These are phyloP conservation scores for Antarctomyces pellizariae DNA, from an alignment of 495 filamentous ascomycete genomes.

Conservation along the genomic window DNA sequence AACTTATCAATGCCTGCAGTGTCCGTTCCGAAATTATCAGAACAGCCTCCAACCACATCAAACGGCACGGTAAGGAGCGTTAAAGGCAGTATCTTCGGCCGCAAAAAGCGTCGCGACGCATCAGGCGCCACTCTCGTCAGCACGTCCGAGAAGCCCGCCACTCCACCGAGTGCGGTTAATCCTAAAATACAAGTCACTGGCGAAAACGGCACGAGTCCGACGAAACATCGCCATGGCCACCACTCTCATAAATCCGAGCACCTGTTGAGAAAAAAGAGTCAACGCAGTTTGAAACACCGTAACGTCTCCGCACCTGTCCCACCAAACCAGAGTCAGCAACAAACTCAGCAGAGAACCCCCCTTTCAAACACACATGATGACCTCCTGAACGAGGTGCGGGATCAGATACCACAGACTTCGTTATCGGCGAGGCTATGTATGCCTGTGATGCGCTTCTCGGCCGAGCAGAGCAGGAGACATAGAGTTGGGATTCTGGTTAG, in stretches of 20 bases:
- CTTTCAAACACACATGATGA: not conserved
- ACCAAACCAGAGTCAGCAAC: constrained; percentile 21
- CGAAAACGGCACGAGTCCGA: constrained; percentile 13
- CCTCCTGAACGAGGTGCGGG: constrained; percentile 2
- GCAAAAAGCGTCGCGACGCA: constrained; percentile 15
- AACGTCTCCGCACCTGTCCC: not conserved
- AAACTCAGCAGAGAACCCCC: not conserved
- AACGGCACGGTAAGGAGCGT: constrained; percentile 48
- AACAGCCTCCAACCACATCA: constrained; percentile 45
- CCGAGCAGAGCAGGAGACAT: constrained; percentile 27
- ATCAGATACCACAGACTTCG: constrained; percentile 12
- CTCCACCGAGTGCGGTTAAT: constrained; percentile 14
- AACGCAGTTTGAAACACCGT: constrained; percentile 2
- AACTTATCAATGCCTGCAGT: constrained; percentile 12
- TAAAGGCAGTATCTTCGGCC: constrained; percentile 51
- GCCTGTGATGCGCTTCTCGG: constrained; percentile 25
- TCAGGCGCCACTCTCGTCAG: too few relatives aligned
- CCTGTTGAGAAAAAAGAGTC: constrained; percentile 4
- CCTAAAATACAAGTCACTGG: constrained; percentile 27
- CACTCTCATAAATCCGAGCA: constrained; percentile 12
- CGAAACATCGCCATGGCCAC: constrained; percentile 10
- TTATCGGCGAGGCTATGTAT: too few relatives aligned
- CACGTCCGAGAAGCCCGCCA: too few relatives aligned
- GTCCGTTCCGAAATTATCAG: constrained; percentile 8
- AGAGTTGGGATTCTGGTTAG: constrained; percentile 40